These are phyloP conservation scores for Ophiocordyceps camponoti-floridani DNA, from an alignment of 2,329 filamentous ascomycete genomes.

Conservation along the genomic window DNA sequence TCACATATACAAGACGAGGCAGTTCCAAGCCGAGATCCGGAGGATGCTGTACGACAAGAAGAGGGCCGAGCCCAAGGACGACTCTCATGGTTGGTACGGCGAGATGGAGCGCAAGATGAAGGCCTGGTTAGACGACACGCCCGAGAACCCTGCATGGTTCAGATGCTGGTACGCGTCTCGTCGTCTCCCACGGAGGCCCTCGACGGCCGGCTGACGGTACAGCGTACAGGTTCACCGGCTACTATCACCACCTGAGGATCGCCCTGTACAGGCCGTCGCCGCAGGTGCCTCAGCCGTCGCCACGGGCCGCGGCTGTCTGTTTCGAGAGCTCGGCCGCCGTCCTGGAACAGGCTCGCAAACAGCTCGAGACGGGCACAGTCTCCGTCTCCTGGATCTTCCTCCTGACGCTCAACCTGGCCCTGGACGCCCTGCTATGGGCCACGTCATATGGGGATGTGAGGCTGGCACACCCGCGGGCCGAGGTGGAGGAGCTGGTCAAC, in stretches of 20 bases:
- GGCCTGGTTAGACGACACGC: slow-evolving; percentile 61
- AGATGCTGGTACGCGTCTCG: slow-evolving; percentile 51
- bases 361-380: slow-evolving; percentile 57
- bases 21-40: slow-evolving; percentile 75
- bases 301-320: slow-evolving; percentile 61
- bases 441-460: slow-evolving; percentile 77
- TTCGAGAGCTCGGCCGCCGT: slow-evolving; percentile 71
- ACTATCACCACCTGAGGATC: slow-evolving; percentile 77
- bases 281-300: slow-evolving; percentile 71
- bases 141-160: slow-evolving; percentile 53
- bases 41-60: slow-evolving; percentile 76
- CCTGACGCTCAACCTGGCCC: slow-evolving; percentile 72
- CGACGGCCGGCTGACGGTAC: background rate
- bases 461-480: slow-evolving; percentile 49
- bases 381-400: slow-evolving; percentile 93
- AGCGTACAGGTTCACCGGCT: slow-evolving; percentile 36
- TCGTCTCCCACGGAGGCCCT: slow-evolving; percentile 42
- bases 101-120: slow-evolving; percentile 64
- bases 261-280: slow-evolving; percentile 82
- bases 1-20: slow-evolving; percentile 83
- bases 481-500: slow-evolving; percentile 58
- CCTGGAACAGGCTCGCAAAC: slow-evolving; percentile 62
- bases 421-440: slow-evolving; percentile 85
- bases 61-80: slow-evolving; percentile 54
- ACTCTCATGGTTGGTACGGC: slow-evolving; percentile 73